Conservation (phyloP, 2,329 filamentous ascomycete genomes). For the Talaromyces sp. region DNA sequence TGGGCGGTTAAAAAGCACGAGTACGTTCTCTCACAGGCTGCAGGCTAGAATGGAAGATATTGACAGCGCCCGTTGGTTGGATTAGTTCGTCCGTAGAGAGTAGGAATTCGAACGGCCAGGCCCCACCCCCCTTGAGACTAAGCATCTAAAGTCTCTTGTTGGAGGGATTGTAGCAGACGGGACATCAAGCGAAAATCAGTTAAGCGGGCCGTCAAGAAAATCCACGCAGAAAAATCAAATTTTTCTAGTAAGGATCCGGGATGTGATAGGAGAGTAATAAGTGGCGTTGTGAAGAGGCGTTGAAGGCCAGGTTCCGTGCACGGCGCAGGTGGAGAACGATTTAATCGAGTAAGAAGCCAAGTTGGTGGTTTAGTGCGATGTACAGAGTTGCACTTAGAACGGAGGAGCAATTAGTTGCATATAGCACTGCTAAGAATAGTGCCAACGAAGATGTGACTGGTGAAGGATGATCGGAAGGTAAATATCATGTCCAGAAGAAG, state of each 20-base stretch:
- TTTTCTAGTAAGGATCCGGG: slow-evolving; percentile 2
- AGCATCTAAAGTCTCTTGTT: slow-evolving; percentile 6
- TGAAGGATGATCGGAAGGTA: background rate
- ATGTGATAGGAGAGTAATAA: slow-evolving; percentile 17
- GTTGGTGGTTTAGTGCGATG: slow-evolving; percentile 1
- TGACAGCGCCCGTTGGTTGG: slow-evolving; percentile 16
- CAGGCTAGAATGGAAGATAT: background rate
- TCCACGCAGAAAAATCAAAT: background rate
- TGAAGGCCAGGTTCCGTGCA: slow-evolving; percentile 11
- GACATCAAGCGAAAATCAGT: background rate
- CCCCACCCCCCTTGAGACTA: slow-evolving; percentile 10
- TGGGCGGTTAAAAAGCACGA: slow-evolving; percentile 17
- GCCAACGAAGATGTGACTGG: background rate
- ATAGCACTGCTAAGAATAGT: slow-evolving; percentile 7
- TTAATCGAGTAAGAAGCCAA: slow-evolving; percentile 7
- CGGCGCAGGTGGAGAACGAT: slow-evolving; percentile 11
- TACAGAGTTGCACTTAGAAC: background rate
- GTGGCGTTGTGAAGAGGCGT: slow-evolving; percentile 14
- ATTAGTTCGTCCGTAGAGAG: slow-evolving; percentile 8
- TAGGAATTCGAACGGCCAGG: slow-evolving; percentile 8
- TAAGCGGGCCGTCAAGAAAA: slow-evolving; percentile 10
- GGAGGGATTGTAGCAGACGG: background rate
- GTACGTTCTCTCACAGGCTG: slow-evolving; percentile 11
- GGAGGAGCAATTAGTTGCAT: background rate
- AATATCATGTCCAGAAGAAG: background rate